A percentile compares a stretch with the other conserved stretches of the same genome.
Evolutionary conservation across 225 moss, liverwort and hornwort genomes (phyloP).

Genomic region (Polytrichum formosum): DNA sequence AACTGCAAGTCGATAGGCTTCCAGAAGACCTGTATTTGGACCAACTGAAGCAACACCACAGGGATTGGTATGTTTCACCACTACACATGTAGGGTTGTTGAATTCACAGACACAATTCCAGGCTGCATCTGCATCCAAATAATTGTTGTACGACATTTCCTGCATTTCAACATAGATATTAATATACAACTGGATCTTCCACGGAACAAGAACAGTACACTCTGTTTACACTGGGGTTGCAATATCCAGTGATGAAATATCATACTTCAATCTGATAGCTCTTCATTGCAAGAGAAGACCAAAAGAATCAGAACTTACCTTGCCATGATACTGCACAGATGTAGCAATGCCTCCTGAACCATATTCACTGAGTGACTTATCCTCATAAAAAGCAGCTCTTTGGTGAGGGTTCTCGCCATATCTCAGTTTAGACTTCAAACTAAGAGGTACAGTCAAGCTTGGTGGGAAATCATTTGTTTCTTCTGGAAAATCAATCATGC

Average conservation of each 20-base stretch:
- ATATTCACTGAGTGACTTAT: conserved; percentile 74
- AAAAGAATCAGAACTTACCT: conserved; percentile 42
- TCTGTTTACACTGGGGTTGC: no score
- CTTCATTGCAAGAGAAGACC: no score
- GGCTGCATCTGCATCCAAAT: conserved; percentile 94
- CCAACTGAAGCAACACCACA: conserved; percentile 90
- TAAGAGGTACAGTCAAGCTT: conserved; percentile 70
- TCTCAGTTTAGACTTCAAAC: conserved; percentile 71
- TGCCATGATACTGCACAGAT: conserved; percentile 88
- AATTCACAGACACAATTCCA: conserved; percentile 99
- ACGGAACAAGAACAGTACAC: no score
- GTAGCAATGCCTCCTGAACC: conserved; percentile 87
- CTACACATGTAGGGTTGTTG: conserved; percentile 81
- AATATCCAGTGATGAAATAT: no score
- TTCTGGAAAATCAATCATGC: conserved; percentile 19
- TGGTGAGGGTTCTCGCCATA: conserved; percentile 98
- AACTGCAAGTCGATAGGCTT: conserved; percentile 89
- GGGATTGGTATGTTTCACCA: conserved; percentile 97
- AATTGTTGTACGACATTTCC: conserved; percentile 99
- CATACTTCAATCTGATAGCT: no score
- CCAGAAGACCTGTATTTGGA: conserved; percentile 67
- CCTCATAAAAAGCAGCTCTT: conserved; percentile 85
- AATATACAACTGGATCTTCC: not conserved
- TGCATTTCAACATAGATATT: conserved; percentile 19
- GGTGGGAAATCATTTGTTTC: conserved; percentile 68